Base-by-base conservation (phyloP, 139 green algal genomes). In the Micractinium conductrix region DNA sequence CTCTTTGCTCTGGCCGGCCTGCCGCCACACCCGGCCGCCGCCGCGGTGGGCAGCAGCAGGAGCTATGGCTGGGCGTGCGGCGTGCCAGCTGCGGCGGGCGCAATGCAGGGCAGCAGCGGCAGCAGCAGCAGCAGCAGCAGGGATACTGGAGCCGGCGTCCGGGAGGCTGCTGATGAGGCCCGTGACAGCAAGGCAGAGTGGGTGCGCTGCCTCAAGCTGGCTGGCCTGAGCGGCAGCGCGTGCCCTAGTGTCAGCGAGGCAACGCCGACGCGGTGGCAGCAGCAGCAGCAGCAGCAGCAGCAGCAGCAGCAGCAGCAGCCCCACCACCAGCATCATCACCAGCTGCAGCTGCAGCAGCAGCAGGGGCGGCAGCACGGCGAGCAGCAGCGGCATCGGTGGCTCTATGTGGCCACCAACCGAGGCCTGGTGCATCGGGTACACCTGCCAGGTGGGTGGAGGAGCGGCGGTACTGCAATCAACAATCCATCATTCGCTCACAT, bases 11-110 rank as follows among this genome's bases (percentile, higher is more conserved):
- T 88, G 43, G 30, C 30, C 1, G 76, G 48, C 30, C 1, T 60
- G 48, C 74, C 85, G 16, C 53, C 67, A 87, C 74, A 84, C 80
- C 74, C 91, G 90, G 68, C 83, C 65, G 24, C 87, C 92, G 74
- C 91, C 88, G 65, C 73, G 92, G 8, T 95, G 89, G 92, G 83
- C 92, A 72, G 88, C 91, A 79, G 81, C 44, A 21, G 5, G 73
- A 93, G 37, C 43, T 71, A 69, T 7, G 38, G 37, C 12, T 53
- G 37, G 42, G 76, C 37, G 4, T 58, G 44, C 53, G 42, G 76
- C 37, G 4, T 58, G 44, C 53, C 22, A 35, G 24, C 67, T 42
- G 35, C 0, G 5, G 21, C 37, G 30, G 75, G 45, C 30, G 35
- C 16, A 55, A 4, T 21, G 55, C 76, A 53, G 33, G 26, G n/a